phyloP scores from a whole-genome alignment of 768 basidiomycete species.

The Suillus bovinus region DNA sequence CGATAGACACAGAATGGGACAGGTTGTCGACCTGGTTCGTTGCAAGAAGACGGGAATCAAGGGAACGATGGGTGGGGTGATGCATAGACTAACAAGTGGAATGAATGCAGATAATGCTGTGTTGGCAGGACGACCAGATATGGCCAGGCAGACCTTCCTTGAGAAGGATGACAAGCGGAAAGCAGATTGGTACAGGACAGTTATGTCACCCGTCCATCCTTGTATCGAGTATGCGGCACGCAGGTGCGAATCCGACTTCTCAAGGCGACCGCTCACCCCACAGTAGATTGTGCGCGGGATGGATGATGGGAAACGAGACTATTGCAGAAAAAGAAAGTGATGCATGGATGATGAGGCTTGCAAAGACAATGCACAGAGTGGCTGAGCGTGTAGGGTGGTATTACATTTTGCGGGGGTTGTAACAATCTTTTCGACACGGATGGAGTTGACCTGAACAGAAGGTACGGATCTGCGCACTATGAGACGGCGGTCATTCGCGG shows the following conservation, averaged over 20 bases:
- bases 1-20: constrained; percentile 40
- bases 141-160: constrained; percentile 20
- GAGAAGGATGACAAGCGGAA: constrained; percentile 14
- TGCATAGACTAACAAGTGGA: constrained; percentile 54
- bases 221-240: constrained; percentile 23
- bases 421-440: constrained; percentile 54
- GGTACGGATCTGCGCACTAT: constrained; percentile 36
- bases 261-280: constrained; percentile 17
- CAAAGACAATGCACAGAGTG: constrained; percentile 62
- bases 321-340: constrained; percentile 66
- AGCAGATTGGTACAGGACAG: constrained; percentile 4
- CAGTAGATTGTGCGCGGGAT: constrained; percentile 50
- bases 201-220: constrained; percentile 5
- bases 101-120: constrained; percentile 44
- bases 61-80: constrained; percentile 46
- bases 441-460: constrained; percentile 32
- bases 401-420: constrained; percentile 74
- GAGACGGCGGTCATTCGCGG: constrained; percentile 56
- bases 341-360: constrained; percentile 64
- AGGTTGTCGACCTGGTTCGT: constrained; percentile 55
- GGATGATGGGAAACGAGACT: constrained; percentile 42
- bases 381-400: constrained; percentile 62
- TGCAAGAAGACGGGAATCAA: constrained; percentile 42
- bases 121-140: constrained; percentile 21
- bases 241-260: constrained; percentile 11